Base-by-base conservation (phyloP, 371 early-diverging fungal species). In the Mucor plumbeus region DNA sequence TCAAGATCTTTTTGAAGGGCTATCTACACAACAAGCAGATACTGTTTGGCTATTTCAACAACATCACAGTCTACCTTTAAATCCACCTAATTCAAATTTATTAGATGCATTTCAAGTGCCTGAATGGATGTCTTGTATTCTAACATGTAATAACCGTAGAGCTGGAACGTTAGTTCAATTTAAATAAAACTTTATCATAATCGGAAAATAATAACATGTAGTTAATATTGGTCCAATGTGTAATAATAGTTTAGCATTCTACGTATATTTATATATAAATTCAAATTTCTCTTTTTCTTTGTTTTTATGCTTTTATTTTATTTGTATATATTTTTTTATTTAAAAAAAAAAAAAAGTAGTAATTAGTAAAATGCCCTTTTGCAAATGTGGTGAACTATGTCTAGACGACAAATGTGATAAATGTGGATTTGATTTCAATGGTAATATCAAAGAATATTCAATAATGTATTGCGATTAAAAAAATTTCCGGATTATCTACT, bases 301-400 rank as follows among this genome's bases (percentile, higher is more conserved):
- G 40, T 13, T 41, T 50, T 53, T 53, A 34, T 35, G 26, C 14
- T 38, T 48, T 15, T 17, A n/a, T 44, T 7, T 64, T 44, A 7
- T 57, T 43, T 33, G 21, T 35, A 13, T 31, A 35, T 10, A 11
- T 44, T 17, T n/a, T n/a, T n/a, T n/a, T n/a, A n/a, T n/a, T 36
- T 36, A 9, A 6, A 36, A 36, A 36, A 36, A 36, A 36, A 36
- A 38, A 38, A 4, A 41, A 59, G 0, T 13, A 26, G 7, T 15
- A 1, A 10, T 58, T 48, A 48, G 26, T 26, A 63, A 40, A 50
- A 81, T 81, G 81, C 65, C 75, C 34, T 78, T 68, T 60, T 81
- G 81, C 70, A 65, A 71, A 11, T 81, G 81, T 57, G 81, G 81
- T n/a, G 78, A 81, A 65, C 43, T 78, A 14, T 65, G 68, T 53